Evolutionary conservation across 768 basidiomycete species (phyloP), one percentile per base, ranked within the genome.

Genomic region (Lactarius deliciosus): DNA sequence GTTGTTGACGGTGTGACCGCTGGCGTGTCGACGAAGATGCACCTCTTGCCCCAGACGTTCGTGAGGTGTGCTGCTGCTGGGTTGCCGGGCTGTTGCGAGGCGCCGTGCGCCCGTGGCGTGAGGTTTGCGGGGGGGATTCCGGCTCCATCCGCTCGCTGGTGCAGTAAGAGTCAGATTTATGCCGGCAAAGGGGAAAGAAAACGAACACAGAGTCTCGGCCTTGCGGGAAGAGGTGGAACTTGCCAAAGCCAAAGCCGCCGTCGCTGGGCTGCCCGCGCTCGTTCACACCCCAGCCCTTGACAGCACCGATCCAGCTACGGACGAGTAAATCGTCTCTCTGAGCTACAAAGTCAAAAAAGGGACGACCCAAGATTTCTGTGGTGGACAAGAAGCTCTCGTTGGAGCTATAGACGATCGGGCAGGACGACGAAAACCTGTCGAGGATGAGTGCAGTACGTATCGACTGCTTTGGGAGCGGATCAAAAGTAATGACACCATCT

Each of bases 231-330:
- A 91, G 71, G 50, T 75, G 77, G 71, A 93, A 93, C 72, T 82
- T 84, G 20, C 90, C 90, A 76, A 89, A 93, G 18, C 90, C 91
- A 73, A 93, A 93, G 1, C 91, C 91, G 40, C 91, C 90, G 70
- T 92, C 90, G 73, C 88, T 89, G 28, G 91, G 91, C 75, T 90
- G 88, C 0, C 91, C 91, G 3, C 85, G 83, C 75, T 92, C 91
- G 68, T 92, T 92, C 58, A 92, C 90, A 20, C 91, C 91, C 88
- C 91, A 92, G 2, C 85, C 83, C 74, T 93, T 93, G 71, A 92
- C 85, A 60, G 85, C 83, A 68, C 86, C 86, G 60, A 93, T 86
- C 89, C 90, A 92, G 61, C 80, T 82, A 30, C 85, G 83, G 28
- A 93, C 90, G 59, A 82, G 80, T 13, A 76, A 77, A 76, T 91